Evolutionary conservation across 2,329 filamentous ascomycete genomes (phyloP).

Genomic region (Hypoxylon sp.): DNA sequence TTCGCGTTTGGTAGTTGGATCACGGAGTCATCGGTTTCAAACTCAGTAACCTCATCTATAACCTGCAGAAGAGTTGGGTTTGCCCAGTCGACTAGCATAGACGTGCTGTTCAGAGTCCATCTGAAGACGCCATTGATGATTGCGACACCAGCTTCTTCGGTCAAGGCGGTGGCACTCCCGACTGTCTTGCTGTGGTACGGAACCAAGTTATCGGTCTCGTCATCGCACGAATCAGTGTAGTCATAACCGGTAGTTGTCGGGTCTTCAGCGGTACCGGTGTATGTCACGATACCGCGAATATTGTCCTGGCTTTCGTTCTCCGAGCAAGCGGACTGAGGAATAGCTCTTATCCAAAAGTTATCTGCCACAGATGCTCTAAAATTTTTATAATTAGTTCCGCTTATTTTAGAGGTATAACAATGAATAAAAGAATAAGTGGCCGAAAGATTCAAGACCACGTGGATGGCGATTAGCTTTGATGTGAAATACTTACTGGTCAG

Average conservation of each 20-base stretch:
- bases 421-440: background rate
- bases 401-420: slow-evolving; percentile 36
- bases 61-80: slow-evolving; percentile 61
- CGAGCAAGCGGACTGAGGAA: slow-evolving; percentile 60
- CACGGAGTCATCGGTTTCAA: slow-evolving; percentile 52
- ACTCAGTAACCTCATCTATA: slow-evolving; percentile 47
- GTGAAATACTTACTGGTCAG: slow-evolving; percentile 55
- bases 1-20: slow-evolving; percentile 48
- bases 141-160: slow-evolving; percentile 50
- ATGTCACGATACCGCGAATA: slow-evolving; percentile 66
- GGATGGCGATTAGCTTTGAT: slow-evolving; percentile 48
- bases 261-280: slow-evolving; percentile 51
- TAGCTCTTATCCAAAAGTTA: slow-evolving; percentile 66
- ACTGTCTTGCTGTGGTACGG: slow-evolving; percentile 57
- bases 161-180: slow-evolving; percentile 46
- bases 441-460: background rate
- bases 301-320: slow-evolving; percentile 59
- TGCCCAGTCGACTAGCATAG: slow-evolving; percentile 63
- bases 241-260: slow-evolving; percentile 41
- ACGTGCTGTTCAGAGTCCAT: slow-evolving; percentile 66
- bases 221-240: slow-evolving; percentile 53
- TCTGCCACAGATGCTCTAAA: slow-evolving; percentile 47
- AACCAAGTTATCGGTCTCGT: slow-evolving; percentile 54
- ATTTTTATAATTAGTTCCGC: slow-evolving; percentile 36
- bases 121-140: slow-evolving; percentile 57